Evolutionary conservation across 192 early-diverging fungal species (phyloP), one percentile per base, ranked within the genome.

Genomic region (Podila horticola): DNA sequence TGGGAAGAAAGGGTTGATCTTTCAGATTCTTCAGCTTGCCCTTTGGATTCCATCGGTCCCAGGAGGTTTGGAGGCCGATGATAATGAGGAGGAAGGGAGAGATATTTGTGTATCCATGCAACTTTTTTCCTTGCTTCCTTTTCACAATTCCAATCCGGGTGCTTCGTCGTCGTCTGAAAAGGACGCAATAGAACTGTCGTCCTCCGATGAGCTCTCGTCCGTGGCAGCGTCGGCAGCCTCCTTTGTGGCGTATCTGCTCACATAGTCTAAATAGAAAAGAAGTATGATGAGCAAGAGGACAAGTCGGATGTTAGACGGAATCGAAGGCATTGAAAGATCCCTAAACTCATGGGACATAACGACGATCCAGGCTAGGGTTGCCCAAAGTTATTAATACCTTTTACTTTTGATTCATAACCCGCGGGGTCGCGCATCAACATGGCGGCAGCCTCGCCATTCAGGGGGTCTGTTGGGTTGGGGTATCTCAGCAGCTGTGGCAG

Each of bases 361-460:
- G 31, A 48, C 24, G 24, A 33, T n/a, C 38, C 24, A 19, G 30
- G 34, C 19, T 19, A 26, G 11, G 22, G 12, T 1, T 19, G 22
- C 34, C 9, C 8, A 10, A 36, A 12, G 15, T 12, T 45, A 45
- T n/a, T 45, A 30, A 45, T 85, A 94, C 93, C 97, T 87, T 94
- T 96, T 30, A 98, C 98, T 87, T 96, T 97, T 11, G 71, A 62
- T 74, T 99, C 97, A 83, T 99, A 99, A 30, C 91, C 91, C 2
- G 90, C 60, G 19, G 96, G 86, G 64, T 98, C 98, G 22, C 98
- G 89, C 96, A 98, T 98, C 83, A 99, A 83, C 74, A 99, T 83
- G 22, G 98, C 96, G 5, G 98, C 98, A 0, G 98, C 98, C 85
- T 99, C 98, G 55, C 98, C 97, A 74, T 99, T 99, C 61, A 99